A percentile compares a stretch with the other conserved stretches of the same genome.
phyloP scores from a whole-genome alignment of 164 flowering plant genomes.

The Piper longum region DNA sequence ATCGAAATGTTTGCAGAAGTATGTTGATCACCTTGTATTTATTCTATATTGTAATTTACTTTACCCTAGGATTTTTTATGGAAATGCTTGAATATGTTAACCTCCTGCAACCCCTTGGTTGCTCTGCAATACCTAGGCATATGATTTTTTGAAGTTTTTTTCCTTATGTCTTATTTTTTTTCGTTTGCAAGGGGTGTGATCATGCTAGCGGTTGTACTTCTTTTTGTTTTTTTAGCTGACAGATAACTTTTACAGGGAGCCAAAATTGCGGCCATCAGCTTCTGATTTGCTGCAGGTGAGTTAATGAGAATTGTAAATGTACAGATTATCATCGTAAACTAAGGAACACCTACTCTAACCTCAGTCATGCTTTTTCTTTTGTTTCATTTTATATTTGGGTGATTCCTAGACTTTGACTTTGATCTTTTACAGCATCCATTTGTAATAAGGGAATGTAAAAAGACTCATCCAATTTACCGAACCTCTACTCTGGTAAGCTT shows the following conservation, averaged over 20 bases:
- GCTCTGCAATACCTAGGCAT: too few relatives aligned
- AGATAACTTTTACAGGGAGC: slow-evolving; percentile 37
- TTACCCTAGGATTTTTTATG: too few relatives aligned
- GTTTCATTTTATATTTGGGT: slow-evolving; percentile 1
- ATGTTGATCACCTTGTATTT: slow-evolving; percentile 6
- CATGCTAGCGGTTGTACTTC: too few relatives aligned
- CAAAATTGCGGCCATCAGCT: slow-evolving; percentile 45
- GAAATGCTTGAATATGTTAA: too few relatives aligned
- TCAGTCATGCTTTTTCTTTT: not conserved
- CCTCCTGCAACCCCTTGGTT: too few relatives aligned
- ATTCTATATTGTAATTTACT: not conserved
- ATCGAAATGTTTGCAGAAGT: slow-evolving; percentile 77
- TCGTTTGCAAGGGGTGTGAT: too few relatives aligned
- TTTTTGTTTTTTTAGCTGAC: not conserved
- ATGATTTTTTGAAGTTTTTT: too few relatives aligned
- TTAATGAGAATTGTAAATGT: not conserved
- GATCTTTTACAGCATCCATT: slow-evolving; percentile 53
- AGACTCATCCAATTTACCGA: slow-evolving; percentile 17
- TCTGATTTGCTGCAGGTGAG: slow-evolving; percentile 55
- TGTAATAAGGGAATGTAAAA: slow-evolving; percentile 31
- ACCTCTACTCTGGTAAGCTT: slow-evolving; percentile 31
- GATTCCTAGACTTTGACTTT: too few relatives aligned
- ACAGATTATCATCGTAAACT: not conserved
- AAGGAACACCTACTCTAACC: not conserved
- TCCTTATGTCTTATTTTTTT: too few relatives aligned